Percentiles rank a stretch among this genome's conserved stretches.
These are phyloP conservation scores for Bromus sterilis DNA, from an alignment of 176 grass and related monocot genomes.

Conservation along the genomic window DNA sequence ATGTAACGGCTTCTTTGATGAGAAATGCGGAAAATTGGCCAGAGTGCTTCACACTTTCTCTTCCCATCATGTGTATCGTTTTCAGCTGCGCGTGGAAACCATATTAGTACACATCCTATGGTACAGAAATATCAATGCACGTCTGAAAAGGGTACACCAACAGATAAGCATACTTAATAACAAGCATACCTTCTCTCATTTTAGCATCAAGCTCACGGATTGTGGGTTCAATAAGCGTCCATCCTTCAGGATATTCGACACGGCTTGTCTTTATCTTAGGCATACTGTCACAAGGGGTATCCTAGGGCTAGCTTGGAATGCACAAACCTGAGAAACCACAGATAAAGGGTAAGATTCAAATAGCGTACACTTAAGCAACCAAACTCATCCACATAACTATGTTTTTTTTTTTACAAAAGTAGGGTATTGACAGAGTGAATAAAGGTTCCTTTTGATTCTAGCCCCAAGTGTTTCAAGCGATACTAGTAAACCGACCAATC, in stretches of 20 bases:
- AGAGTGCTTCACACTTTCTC: constrained; percentile 83
- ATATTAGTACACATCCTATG: not conserved
- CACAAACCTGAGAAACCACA: not conserved
- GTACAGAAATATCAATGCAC: not conserved
- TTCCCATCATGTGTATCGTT: constrained; percentile 93
- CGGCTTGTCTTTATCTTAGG: constrained; percentile 8
- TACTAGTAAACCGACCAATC: not conserved
- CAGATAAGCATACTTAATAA: not conserved
- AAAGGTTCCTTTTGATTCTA: not conserved
- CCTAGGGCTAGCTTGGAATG: not conserved
- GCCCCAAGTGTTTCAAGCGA: not conserved
- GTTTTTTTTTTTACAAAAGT: not conserved
- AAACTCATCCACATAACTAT: not conserved
- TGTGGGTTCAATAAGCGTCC: constrained; percentile 86
- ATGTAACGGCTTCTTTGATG: constrained; percentile 90
- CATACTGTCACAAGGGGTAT: not conserved
- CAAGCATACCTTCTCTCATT: constrained; percentile 69
- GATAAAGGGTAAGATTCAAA: not conserved
- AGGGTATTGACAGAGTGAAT: not conserved
- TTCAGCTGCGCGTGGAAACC: constrained; percentile 46
- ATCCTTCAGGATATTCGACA: constrained; percentile 72
- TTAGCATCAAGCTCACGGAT: constrained; percentile 80
- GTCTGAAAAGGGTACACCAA: not conserved
- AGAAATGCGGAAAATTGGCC: constrained; percentile 77
- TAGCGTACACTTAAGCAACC: not conserved